Evolutionary conservation across 2,329 filamentous ascomycete genomes (phyloP).

Genomic region (Aspergillus aculeatinus): DNA sequence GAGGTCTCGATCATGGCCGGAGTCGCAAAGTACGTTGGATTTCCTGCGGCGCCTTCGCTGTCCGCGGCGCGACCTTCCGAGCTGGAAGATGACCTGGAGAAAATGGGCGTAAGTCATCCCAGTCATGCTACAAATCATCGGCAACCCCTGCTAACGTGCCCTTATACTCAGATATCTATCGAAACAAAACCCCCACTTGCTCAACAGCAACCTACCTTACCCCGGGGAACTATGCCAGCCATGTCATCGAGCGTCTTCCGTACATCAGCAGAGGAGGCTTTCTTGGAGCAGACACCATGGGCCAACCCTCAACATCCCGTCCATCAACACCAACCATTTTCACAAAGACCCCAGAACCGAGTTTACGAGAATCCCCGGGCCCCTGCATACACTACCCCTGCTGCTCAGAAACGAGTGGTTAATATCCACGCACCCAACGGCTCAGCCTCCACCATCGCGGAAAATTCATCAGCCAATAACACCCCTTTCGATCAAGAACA

Average conservation of each 20-base stretch:
- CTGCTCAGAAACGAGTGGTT: constrained; percentile 45
- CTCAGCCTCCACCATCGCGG: constrained; percentile 49
- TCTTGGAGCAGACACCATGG: constrained; percentile 87
- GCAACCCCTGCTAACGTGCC: not conserved
- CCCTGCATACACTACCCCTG: constrained; percentile 42
- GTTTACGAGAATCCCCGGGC: constrained; percentile 37
- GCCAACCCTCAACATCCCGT: constrained; percentile 81
- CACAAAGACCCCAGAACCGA: constrained; percentile 32
- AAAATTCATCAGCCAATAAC: constrained; percentile 46
- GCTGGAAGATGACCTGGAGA: constrained; percentile 80
- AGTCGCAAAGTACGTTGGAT: constrained; percentile 91
- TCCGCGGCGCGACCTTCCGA: constrained; percentile 69
- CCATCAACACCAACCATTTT: constrained; percentile 54
- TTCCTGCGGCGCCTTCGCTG: constrained; percentile 90
- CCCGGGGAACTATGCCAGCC: constrained; percentile 32
- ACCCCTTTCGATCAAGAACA: constrained; percentile 43
- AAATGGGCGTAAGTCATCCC: constrained; percentile 72
- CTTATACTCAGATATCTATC: constrained; percentile 27
- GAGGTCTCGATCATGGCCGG: constrained; percentile 91
- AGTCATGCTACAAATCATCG: not conserved
- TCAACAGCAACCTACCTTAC: constrained; percentile 29
- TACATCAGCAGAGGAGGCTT: constrained; percentile 73
- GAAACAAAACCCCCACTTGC: constrained; percentile 26
- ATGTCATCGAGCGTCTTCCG: constrained; percentile 36
- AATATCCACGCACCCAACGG: constrained; percentile 46